Conservation (phyloP, 768 basidiomycete species). For the Lyophyllum decastes region DNA sequence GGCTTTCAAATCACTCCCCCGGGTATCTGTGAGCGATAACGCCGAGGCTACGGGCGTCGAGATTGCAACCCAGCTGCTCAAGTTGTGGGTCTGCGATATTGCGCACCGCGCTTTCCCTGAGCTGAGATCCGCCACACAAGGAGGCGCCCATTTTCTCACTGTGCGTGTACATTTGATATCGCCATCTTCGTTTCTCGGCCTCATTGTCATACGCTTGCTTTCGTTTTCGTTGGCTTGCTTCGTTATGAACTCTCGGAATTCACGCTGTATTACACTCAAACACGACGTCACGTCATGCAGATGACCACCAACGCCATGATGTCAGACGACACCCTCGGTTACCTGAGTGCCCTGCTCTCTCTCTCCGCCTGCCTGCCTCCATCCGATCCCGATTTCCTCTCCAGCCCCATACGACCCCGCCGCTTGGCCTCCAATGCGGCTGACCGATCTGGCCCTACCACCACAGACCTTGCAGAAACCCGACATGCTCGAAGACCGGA, state of each 20-base stretch:
- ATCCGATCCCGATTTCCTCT: conserved; percentile 6
- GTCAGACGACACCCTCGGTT: conserved; percentile 18
- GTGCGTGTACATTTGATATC: conserved; percentile 5
- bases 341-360: conserved; percentile 20
- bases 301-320: conserved; percentile 19
- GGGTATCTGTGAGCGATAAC: not conserved
- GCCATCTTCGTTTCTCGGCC: too few species aligned
- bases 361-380: conserved; percentile 21
- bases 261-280: not conserved
- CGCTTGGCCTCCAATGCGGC: too few species aligned
- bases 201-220: too few species aligned
- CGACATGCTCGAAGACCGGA: not conserved
- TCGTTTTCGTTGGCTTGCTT: not conserved
- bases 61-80: conserved; percentile 28
- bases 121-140: conserved; percentile 16
- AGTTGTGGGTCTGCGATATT: conserved; percentile 29
- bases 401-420: not conserved
- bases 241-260: too few species aligned
- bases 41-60: conserved; percentile 17
- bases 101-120: conserved; percentile 23
- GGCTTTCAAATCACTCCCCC: not conserved
- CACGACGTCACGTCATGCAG: conserved; percentile 7
- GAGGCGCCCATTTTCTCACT: conserved; percentile 22
- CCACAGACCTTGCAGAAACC: too few species aligned
- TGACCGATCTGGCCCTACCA: too few species aligned